Base-by-base conservation (phyloP, 1,284 basidiomycete species). In the Puccinia sorghi region DNA sequence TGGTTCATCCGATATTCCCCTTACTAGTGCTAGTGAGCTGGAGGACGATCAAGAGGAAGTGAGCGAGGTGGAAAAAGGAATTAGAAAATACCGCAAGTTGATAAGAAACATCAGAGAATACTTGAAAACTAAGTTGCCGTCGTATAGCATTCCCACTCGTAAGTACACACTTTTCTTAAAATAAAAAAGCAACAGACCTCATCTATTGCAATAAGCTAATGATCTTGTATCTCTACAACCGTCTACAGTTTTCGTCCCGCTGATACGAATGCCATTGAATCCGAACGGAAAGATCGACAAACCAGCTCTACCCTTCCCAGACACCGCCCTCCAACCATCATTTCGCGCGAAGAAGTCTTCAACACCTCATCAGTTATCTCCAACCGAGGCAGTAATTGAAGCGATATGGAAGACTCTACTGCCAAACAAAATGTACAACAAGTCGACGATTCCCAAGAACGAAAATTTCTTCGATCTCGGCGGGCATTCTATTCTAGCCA, bases 251-350 rank as follows among this genome's bases (percentile, higher is more conserved):
- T 94, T 98, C 83, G 94, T 99, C 61, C 97, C 97, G 0, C 88
- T 99, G 54, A 89, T 89, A 80, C 92, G 93, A 81, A 97, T 99
- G 92, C 97, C 97, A 15, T 89, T 99, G 72, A 99, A 98, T 84
- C 97, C 97, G 4, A 99, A 99, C 84, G 97, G 97, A 81, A 99
- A 99, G 86, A 92, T 99, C 84, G 97, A 99, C 87, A 99, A 99
- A 85, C 96, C 97, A 0, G 93, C 94, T 0, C 89, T 99, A 70
- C 97, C 97, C 17, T 99, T 99, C 91, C 97, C 97, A 1, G 97
- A 99, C 85, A 99, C 97, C 1, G 93, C 91, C 2, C 90, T 93
- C 78, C 89, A 89, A 3, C 87, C 87, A 25, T 82, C 86, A 39
- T 84, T 86, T 17, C 80, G 83, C 9, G 84, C 85, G 82, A 71